phyloP scores from a whole-genome alignment of 2,329 filamentous ascomycete genomes.

The Xylariaceae sp. region DNA sequence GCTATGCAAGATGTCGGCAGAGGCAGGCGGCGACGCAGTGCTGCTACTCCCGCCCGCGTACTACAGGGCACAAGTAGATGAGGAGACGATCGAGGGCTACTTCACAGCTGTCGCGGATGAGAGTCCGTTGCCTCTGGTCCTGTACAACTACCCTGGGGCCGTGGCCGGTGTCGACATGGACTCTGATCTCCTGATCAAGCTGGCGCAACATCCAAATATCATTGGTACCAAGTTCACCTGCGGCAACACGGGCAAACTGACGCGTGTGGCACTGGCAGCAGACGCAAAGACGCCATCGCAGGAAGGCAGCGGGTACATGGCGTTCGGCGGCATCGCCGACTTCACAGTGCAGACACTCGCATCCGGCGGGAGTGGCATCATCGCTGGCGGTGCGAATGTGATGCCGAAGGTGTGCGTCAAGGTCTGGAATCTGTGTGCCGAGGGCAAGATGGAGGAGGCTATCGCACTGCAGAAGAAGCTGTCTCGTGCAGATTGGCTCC shows the following conservation, averaged over 20 bases:
- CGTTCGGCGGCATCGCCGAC: slow-evolving; percentile 83
- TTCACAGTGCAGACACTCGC: slow-evolving; percentile 80
- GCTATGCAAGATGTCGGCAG: slow-evolving; percentile 62
- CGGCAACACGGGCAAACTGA: slow-evolving; percentile 85
- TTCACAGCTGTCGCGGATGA: slow-evolving; percentile 71
- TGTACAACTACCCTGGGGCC: slow-evolving; percentile 90
- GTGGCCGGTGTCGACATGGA: slow-evolving; percentile 87
- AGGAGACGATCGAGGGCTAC: slow-evolving; percentile 68
- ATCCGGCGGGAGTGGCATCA: slow-evolving; percentile 77
- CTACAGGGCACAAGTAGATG: slow-evolving; percentile 73
- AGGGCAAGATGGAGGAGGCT: slow-evolving; percentile 72
- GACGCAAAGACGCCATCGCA: slow-evolving; percentile 63
- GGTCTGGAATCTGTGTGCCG: slow-evolving; percentile 71
- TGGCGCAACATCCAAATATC: slow-evolving; percentile 78
- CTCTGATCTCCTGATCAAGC: slow-evolving; percentile 76
- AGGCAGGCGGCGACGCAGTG: slow-evolving; percentile 73
- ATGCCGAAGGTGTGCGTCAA: slow-evolving; percentile 77
- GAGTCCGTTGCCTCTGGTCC: slow-evolving; percentile 71
- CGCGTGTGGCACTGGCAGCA: slow-evolving; percentile 70
- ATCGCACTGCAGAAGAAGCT: slow-evolving; percentile 72
- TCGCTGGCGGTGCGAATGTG: slow-evolving; percentile 80
- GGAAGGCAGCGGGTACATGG: slow-evolving; percentile 69
- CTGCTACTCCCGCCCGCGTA: slow-evolving; percentile 79
- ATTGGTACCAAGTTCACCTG: slow-evolving; percentile 89
- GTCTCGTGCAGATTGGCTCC: slow-evolving; percentile 74